Percentiles rank a stretch among this genome's conserved stretches.
These are phyloP conservation scores for Fusarium udum DNA, from an alignment of 2,329 filamentous ascomycete genomes.

Conservation along the genomic window DNA sequence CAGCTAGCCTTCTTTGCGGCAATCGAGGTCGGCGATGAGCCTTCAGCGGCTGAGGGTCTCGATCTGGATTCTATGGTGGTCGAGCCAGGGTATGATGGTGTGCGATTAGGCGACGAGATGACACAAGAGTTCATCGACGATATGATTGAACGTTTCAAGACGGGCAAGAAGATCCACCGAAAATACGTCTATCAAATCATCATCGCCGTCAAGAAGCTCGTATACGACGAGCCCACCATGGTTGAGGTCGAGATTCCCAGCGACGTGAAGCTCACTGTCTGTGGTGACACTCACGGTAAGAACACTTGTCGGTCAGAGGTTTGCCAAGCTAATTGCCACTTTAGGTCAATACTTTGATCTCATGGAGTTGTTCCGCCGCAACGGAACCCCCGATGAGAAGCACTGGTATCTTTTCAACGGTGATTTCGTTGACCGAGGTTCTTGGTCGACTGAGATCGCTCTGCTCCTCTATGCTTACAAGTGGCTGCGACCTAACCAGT, in stretches of 20 bases:
- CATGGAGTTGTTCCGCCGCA: conserved; percentile 93
- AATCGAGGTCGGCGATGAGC: conserved; percentile 91
- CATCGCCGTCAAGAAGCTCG: conserved; percentile 85
- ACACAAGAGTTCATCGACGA: conserved; percentile 97
- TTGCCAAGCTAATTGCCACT: conserved; percentile 33
- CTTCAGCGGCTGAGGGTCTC: conserved; percentile 89
- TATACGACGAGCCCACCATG: conserved; percentile 95
- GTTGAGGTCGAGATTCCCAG: conserved; percentile 87
- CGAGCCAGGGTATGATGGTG: conserved; percentile 87
- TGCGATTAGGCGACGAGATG: conserved; percentile 81
- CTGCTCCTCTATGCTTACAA: conserved; percentile 96
- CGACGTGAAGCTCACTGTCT: conserved; percentile 86
- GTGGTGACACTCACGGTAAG: conserved; percentile 94
- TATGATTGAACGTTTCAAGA: conserved; percentile 96
- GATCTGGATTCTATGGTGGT: conserved; percentile 87
- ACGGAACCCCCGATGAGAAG: conserved; percentile 83
- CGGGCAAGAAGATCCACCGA: conserved; percentile 90
- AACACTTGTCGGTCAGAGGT: conserved; percentile 15
- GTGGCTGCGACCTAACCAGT: conserved; percentile 85
- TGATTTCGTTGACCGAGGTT: conserved; percentile 97
- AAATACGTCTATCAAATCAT: conserved; percentile 99
- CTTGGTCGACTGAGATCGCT: conserved; percentile 98
- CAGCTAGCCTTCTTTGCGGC: conserved; percentile 92
- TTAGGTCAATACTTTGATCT: conserved; percentile 96
- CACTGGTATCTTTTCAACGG: conserved; percentile 98